These are phyloP conservation scores for Apophysomyces sp. DNA, from an alignment of 371 early-diverging fungal genomes.

Conservation along the genomic window DNA sequence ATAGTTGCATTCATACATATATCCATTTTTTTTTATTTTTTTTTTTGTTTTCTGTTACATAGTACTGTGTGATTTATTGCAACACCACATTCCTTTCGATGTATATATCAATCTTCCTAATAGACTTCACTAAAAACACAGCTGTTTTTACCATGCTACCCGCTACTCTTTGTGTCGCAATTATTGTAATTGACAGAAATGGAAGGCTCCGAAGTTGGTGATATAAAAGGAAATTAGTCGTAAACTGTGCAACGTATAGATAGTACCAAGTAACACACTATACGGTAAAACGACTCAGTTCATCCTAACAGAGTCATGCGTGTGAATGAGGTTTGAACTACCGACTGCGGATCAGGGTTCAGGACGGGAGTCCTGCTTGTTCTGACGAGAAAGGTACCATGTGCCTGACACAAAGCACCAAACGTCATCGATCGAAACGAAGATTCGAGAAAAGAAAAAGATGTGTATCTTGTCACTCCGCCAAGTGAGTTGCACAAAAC, in stretches of 20 bases:
- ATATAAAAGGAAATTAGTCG: background rate
- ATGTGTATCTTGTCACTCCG: background rate
- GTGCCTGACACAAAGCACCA: background rate
- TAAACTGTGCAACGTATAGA: background rate
- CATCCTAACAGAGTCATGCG: background rate
- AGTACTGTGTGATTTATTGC: background rate
- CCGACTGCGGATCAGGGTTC: slow-evolving; percentile 1
- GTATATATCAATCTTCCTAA: background rate
- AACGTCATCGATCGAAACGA: background rate
- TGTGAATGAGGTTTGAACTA: background rate
- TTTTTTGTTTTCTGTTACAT: background rate
- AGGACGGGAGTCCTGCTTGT: background rate
- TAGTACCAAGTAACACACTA: too few relatives aligned
- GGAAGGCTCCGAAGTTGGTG: background rate
- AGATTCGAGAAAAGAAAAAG: background rate
- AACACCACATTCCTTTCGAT: background rate
- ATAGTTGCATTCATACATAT: slow-evolving; percentile 1
- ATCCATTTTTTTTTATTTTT: background rate
- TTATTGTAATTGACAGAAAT: background rate
- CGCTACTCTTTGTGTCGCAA: background rate
- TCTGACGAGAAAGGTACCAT: background rate
- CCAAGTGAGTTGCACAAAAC: background rate
- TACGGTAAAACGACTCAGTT: too few relatives aligned
- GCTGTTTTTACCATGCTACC: background rate
- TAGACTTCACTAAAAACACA: background rate